Conservation (phyloP, 345 rosid genomes). For the Xanthoceras sorbifolium region DNA sequence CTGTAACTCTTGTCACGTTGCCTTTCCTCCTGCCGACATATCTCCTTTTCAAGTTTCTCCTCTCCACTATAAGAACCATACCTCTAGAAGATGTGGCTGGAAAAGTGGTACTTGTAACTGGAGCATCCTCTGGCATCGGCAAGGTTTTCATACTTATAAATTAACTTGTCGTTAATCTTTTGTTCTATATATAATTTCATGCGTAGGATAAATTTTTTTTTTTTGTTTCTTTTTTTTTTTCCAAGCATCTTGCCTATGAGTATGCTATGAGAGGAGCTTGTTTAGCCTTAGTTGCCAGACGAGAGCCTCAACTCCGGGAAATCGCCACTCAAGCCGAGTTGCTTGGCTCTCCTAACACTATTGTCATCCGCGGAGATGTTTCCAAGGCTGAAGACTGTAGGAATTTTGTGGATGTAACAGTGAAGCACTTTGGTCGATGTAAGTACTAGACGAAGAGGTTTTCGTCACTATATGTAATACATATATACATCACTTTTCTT, state of each 20-base stretch:
- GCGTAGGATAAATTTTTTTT: background rate
- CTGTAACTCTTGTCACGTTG: slow-evolving; percentile 28
- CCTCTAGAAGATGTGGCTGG: slow-evolving; percentile 55
- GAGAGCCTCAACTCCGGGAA: slow-evolving; percentile 42
- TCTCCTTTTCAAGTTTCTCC: slow-evolving; percentile 34
- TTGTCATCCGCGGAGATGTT: slow-evolving; percentile 54
- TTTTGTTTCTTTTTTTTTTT: slow-evolving; percentile 5
- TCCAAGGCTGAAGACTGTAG: slow-evolving; percentile 51
- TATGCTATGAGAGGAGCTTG: slow-evolving; percentile 61
- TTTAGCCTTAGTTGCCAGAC: slow-evolving; percentile 57
- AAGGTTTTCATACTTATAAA: slow-evolving; percentile 35
- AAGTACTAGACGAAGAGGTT: slow-evolving; percentile 14
- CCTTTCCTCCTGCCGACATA: slow-evolving; percentile 46
- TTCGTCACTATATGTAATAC: background rate
- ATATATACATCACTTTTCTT: no score
- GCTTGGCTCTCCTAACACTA: slow-evolving; percentile 50
- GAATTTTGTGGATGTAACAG: slow-evolving; percentile 42
- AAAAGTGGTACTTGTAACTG: slow-evolving; percentile 64
- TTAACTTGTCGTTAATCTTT: background rate
- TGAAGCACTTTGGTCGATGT: slow-evolving; percentile 54
- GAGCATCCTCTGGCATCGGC: slow-evolving; percentile 74
- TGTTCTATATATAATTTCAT: background rate
- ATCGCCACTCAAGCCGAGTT: slow-evolving; percentile 41
- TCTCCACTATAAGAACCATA: slow-evolving; percentile 24
- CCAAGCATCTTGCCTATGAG: slow-evolving; percentile 57